Evolutionary conservation across 306 rosid species (phyloP), one percentile per base, ranked within the genome.

Genomic region (Gastrolobium villosum): DNA sequence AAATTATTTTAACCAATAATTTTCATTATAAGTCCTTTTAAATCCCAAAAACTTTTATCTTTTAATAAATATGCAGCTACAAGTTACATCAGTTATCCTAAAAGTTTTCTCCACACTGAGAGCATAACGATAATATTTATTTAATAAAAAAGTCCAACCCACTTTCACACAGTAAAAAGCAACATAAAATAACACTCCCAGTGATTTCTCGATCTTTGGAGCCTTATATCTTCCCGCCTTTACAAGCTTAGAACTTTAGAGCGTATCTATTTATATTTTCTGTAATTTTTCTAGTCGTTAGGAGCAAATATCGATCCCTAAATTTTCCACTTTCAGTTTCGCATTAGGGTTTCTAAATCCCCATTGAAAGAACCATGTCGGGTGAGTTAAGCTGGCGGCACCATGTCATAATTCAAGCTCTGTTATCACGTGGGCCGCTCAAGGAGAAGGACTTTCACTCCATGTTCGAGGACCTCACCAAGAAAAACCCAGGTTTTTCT

Each of bases 401-500:
- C 69, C 97, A 90, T 5, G 83, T 91, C 65, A 79, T 89, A 56
- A 91, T 92, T 84, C 99, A 94, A 85, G 86, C 97, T 60, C 82
- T 94, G 68, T 86, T 92, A 48, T 86, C 97, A 1, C 95, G 97
- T 4, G 97, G 97, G 3, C 97, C 97, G 4, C 91, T 92, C 62
- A 79, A 57, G 78, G 95, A 92, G 76, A 83, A 84, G 53, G 87
- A 86, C 66, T 84, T 94, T 26, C 90, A 86, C 66, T n/a, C 80
- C 36, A 72, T 94, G 81, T 92, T 94, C 78, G 82, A 70, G 45
- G 88, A 79, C 30, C 85, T 94, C 84, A 94, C 97, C 49, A 89
- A 90, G 32, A 90, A 75, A 82, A 80, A 7, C 80, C 88, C 97
- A 88, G 99, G 99, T 94, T 79, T 46, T 44, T 5, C 13, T 54